A percentile compares a stretch with the other conserved stretches of the same genome.
Evolutionary conservation across 495 filamentous ascomycete genomes (phyloP).

Genomic region (Polyplosphaeria fusca): DNA sequence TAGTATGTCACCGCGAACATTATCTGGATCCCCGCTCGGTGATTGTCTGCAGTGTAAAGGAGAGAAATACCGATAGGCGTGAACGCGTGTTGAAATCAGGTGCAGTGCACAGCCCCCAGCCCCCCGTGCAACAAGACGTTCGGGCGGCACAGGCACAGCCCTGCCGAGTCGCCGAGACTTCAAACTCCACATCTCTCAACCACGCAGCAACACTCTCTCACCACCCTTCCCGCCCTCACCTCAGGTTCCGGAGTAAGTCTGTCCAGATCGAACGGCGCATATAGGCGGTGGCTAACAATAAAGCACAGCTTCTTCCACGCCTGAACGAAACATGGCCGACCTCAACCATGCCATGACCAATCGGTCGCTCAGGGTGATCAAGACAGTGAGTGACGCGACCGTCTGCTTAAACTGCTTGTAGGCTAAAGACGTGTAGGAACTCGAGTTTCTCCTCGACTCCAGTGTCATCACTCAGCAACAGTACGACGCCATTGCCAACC

Average conservation of each 20-base stretch:
- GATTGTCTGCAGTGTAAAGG: no score
- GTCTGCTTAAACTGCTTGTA: background rate
- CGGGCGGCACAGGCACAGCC: conserved; percentile 1
- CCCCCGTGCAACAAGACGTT: background rate
- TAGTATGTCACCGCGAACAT: no score
- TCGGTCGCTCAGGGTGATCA: conserved; percentile 80
- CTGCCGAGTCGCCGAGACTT: background rate
- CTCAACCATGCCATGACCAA: conserved; percentile 55
- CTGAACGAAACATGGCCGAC: conserved; percentile 40
- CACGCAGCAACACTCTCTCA: background rate
- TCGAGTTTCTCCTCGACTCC: conserved; percentile 81
- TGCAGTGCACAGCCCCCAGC: background rate
- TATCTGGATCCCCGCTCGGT: no score
- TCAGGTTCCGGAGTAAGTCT: no score
- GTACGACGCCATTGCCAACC: conserved; percentile 65
- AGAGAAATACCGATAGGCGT: background rate
- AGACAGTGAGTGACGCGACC: conserved; percentile 57
- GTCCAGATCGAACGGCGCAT: no score
- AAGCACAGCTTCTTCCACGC: no score
- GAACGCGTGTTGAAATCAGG: background rate
- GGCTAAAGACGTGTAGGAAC: conserved; percentile 59
- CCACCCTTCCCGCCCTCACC: background rate
- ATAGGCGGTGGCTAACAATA: no score
- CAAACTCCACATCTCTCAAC: background rate
- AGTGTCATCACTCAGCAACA: conserved; percentile 67